Evolutionary conservation across 208 protist genomes (phyloP).

Genomic region (Trichomonas vaginalis): DNA sequence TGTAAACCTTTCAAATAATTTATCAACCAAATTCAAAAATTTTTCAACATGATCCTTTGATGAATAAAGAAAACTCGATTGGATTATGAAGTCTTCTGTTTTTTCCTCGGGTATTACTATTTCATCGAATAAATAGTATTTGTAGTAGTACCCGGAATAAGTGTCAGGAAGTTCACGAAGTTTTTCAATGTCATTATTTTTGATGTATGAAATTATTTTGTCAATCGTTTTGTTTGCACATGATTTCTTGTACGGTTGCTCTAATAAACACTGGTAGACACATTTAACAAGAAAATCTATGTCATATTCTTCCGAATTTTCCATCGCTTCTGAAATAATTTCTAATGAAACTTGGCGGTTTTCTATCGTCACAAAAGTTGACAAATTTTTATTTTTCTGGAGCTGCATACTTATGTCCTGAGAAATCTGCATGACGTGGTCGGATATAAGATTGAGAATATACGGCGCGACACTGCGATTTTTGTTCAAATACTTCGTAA

Average conservation of each 20-base stretch:
- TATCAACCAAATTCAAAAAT: neutral
- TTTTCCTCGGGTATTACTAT: neutral
- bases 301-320: neutral
- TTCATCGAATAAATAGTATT: neutral
- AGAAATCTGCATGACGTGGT: neutral
- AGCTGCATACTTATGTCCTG: neutral
- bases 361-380: neutral
- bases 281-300: neutral
- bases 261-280: neutral
- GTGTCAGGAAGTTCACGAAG: neutral
- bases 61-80: neutral
- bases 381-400: neutral
- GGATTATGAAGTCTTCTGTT: neutral
- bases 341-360: neutral
- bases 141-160: neutral
- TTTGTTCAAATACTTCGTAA: neutral
- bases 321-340: neutral
- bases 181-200: neutral
- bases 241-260: neutral
- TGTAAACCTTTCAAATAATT: neutral
- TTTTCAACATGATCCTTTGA: neutral
- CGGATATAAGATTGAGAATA: neutral
- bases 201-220: neutral
- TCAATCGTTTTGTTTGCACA: neutral
- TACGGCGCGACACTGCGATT: neutral